Evolutionary conservation across 2,329 filamentous ascomycete species (phyloP).

Genomic region (Gnomoniopsis sp.): DNA sequence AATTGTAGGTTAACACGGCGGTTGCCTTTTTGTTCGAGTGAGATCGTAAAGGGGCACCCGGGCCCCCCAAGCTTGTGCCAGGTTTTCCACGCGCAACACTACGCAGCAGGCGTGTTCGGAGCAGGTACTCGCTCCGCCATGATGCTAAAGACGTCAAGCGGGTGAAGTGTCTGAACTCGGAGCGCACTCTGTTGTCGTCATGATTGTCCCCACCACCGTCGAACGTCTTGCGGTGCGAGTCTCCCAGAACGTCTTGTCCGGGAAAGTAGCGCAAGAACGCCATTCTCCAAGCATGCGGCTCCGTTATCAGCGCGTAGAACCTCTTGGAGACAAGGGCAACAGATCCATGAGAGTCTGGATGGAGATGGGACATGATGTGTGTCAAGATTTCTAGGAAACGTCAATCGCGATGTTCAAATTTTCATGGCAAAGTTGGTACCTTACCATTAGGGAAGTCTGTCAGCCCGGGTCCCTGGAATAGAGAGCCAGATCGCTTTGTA

Average conservation of each 20-base stretch:
- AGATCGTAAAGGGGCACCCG: conserved; percentile 49
- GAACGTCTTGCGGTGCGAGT: conserved; percentile 31
- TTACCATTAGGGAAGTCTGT: conserved; percentile 77
- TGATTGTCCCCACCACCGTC: conserved; percentile 41
- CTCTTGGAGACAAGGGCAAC: conserved; percentile 84
- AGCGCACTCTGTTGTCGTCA: conserved; percentile 54
- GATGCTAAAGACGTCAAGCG: conserved; percentile 81
- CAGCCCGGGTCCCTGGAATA: conserved; percentile 40
- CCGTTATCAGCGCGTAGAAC: conserved; percentile 83
- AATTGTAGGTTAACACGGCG: conserved; percentile 81
- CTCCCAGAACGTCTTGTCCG: conserved; percentile 57
- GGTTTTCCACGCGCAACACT: conserved; percentile 82
- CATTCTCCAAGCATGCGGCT: conserved; percentile 88
- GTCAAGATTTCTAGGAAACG: conserved; percentile 74
- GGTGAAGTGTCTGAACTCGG: conserved; percentile 76
- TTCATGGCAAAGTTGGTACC: conserved; percentile 22
- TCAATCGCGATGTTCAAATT: conserved; percentile 18
- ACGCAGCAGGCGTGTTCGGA: conserved; percentile 78
- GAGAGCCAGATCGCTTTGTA: conserved; percentile 41
- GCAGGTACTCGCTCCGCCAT: conserved; percentile 93
- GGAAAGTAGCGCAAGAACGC: conserved; percentile 91
- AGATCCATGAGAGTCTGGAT: conserved; percentile 76
- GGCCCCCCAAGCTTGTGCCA: conserved; percentile 47
- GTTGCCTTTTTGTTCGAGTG: conserved; percentile 61
- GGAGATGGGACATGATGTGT: conserved; percentile 85